Conservation (phyloP, 306 rosid genomes). For the Ochetophila trinervis region DNA sequence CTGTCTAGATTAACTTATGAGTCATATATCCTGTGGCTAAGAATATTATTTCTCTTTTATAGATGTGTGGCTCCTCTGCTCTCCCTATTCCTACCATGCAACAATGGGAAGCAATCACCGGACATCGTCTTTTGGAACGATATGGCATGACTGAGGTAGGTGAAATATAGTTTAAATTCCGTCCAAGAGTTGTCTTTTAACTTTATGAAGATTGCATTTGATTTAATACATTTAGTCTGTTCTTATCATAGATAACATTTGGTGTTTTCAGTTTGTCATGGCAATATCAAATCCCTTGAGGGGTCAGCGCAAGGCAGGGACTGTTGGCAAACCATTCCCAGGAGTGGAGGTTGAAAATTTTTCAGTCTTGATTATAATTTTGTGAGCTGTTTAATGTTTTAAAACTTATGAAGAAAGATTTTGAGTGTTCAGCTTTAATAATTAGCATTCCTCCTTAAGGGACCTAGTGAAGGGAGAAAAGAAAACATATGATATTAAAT, state of each 20-base stretch:
- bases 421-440: neutral
- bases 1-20: slow-evolving; percentile 12
- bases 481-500: slow-evolving; percentile 2
- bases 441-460: neutral
- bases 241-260: slow-evolving; percentile 17
- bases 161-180: slow-evolving; percentile 27
- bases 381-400: neutral
- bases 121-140: slow-evolving; percentile 88
- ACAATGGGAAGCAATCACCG: slow-evolving; percentile 82
- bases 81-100: slow-evolving; percentile 90
- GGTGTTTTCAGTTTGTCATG: slow-evolving; percentile 80
- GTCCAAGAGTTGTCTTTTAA: neutral
- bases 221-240: slow-evolving; percentile 8
- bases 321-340: slow-evolving; percentile 92
- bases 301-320: slow-evolving; percentile 84
- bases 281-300: slow-evolving; percentile 88
- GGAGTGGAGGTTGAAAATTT: slow-evolving; percentile 67
- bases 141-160: slow-evolving; percentile 96
- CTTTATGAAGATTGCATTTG: slow-evolving; percentile 6
- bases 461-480: no score
- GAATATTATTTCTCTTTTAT: neutral
- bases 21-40: neutral
- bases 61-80: slow-evolving; percentile 99
- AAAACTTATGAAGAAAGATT: slow-evolving; percentile 1
- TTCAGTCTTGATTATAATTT: slow-evolving; percentile 12